Base-by-base conservation (phyloP, 441 rosid genomes). In the Pelargonium fulgidum region DNA sequence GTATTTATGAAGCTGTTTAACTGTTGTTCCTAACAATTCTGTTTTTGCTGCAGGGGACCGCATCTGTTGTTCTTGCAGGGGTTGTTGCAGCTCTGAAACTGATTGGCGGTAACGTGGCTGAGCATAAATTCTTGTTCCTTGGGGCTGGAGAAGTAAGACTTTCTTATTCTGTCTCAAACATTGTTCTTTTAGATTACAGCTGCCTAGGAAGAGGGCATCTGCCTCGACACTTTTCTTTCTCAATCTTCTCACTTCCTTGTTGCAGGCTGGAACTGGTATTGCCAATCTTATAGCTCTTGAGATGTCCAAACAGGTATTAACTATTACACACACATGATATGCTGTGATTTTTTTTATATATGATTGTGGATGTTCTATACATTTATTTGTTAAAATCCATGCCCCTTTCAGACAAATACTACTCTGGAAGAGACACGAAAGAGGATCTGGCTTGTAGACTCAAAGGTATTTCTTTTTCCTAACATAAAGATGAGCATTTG, bases 1-100 rank as follows among this genome's bases (percentile, higher is more conserved):
- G 56, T 13, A 39, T 39, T 48, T 13, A 3, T 48, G 56, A 48
- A 48, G 56, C n/a, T 11, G 1, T 48, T 48, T 33, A 33, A 13
- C 16, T 13, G 56, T 48, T 47, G 4, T 47, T 64, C 24, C 14
- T 70, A 64, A 64, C 12, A 13, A 22, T 65, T 70, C 45, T 69
- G 3, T 65, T 69, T n/a, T 22, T 66, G 70, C 56, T 48, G 16
- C 56, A 48, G 78, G 78, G 78, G n/a, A 75, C 78, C 0, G 74
- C 78, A 62, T 70, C 74, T 3, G 78, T 75, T 20, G 78, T 75
- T 3, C 73, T 75, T 12, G 71, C 78, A 20, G 78, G 78, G 17
- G 68, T 75, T 52, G 48, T 75, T 2, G 78, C 78, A 14, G 78
- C 78, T 10, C 68, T 56, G 61, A 75, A 70, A 22, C 39, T 62